Conservation (phyloP, 164 flowering plant species). For the Dillenia suffruticosa region DNA sequence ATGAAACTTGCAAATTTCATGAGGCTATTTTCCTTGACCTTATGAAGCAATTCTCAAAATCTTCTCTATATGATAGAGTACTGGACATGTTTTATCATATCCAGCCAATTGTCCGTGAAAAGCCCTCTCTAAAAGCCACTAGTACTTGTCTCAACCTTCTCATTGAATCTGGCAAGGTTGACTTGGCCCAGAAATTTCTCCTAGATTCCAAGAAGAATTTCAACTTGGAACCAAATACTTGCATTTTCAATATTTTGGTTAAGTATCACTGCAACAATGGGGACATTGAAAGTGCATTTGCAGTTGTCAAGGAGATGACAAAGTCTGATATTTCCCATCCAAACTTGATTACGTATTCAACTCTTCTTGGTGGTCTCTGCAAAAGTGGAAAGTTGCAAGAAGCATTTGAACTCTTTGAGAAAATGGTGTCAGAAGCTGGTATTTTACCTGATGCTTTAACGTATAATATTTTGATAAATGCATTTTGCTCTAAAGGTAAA, state of each 20-base stretch:
- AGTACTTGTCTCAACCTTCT: conserved; percentile 89
- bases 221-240: conserved; percentile 63
- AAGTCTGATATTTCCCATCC: conserved; percentile 47
- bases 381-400: conserved; percentile 50
- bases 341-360: conserved; percentile 81
- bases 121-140: conserved; percentile 77
- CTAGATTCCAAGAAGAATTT: conserved; percentile 33
- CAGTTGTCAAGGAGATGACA: conserved; percentile 73
- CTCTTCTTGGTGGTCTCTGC: conserved; percentile 75
- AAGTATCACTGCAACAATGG: conserved; percentile 79
- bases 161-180: conserved; percentile 55
- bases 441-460: conserved; percentile 77
- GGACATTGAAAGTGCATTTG: conserved; percentile 61
- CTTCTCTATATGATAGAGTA: conserved; percentile 48
- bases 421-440: conserved; percentile 68
- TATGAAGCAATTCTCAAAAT: conserved; percentile 70
- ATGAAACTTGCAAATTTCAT: conserved; percentile 81
- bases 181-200: conserved; percentile 49
- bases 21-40: conserved; percentile 76
- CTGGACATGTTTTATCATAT: conserved; percentile 65
- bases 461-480: conserved; percentile 68
- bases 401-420: conserved; percentile 82
- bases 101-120: conserved; percentile 50
- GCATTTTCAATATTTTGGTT: conserved; percentile 82
- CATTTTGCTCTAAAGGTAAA: conserved; percentile 74